Percentiles rank a stretch among this genome's conserved stretches.
phyloP scores from a whole-genome alignment of 2,329 filamentous ascomycete genomes.

The Colletotrichum theobromicola region DNA sequence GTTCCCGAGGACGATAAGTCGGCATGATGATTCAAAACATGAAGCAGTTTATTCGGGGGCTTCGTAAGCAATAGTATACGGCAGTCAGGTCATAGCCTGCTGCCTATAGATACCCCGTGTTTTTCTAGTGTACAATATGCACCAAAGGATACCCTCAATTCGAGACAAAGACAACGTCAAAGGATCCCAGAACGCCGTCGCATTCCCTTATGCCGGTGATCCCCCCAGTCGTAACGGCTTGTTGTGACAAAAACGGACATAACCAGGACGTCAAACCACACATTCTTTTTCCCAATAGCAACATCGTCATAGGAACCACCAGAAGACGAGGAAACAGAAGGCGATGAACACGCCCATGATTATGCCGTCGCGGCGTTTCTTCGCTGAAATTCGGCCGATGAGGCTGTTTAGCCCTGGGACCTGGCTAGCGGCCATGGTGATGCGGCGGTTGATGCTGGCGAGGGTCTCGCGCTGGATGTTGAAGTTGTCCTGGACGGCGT shows the following conservation, averaged over 20 bases:
- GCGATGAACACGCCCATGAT: constrained; percentile 93
- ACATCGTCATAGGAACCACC: constrained; percentile 69
- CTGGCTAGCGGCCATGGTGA: constrained; percentile 86
- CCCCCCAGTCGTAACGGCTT: constrained; percentile 17
- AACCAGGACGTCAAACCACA: not conserved
- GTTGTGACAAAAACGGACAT: constrained; percentile 13
- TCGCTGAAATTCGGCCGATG: constrained; percentile 90
- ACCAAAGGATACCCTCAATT: constrained; percentile 20
- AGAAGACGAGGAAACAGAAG: constrained; percentile 85
- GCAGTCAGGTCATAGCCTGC: not conserved
- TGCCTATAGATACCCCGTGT: constrained; percentile 16
- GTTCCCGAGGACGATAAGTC: not conserved
- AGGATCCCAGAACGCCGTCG: constrained; percentile 19
- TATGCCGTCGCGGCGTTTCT: constrained; percentile 93
- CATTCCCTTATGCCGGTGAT: constrained; percentile 21
- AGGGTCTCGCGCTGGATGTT: constrained; percentile 85
- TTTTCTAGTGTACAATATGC: constrained; percentile 22
- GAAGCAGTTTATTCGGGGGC: not conserved
- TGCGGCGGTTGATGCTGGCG: constrained; percentile 86
- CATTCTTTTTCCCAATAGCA: constrained; percentile 26
- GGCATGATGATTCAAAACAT: not conserved
- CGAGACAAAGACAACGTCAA: not conserved
- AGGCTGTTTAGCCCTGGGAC: constrained; percentile 92
- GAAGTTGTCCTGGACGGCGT: constrained; percentile 95
- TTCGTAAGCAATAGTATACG: not conserved